These are phyloP conservation scores for Carex littledalei DNA, from an alignment of 176 grass and related monocot species.

Conservation along the genomic window DNA sequence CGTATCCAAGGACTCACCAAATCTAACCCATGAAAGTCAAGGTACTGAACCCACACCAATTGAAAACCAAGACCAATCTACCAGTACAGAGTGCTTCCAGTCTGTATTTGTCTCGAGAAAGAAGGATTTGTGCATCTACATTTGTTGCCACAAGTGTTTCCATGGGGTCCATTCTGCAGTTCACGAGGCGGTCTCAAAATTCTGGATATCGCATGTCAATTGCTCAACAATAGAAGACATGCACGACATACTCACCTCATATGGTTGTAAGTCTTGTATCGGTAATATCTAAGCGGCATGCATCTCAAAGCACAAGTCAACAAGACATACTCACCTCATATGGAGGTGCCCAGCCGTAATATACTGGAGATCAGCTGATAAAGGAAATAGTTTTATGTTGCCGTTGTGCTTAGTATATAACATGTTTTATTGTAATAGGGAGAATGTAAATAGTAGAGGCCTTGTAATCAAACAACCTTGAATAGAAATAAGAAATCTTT, in stretches of 20 bases:
- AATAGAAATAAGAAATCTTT: too few species aligned
- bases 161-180: conserved; percentile 44
- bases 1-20: neutral
- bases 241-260: conserved; percentile 68
- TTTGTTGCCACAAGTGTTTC: conserved; percentile 55
- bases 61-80: neutral
- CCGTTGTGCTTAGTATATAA: too few species aligned
- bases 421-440: too few species aligned
- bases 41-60: neutral
- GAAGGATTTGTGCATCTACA: conserved; percentile 53
- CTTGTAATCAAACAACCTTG: too few species aligned
- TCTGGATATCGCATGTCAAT: conserved; percentile 30
- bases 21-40: conserved; percentile 7
- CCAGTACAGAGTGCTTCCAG: neutral
- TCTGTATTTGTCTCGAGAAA: conserved; percentile 18
- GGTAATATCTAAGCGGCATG: too few species aligned
- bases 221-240: conserved; percentile 65
- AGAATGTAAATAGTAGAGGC: too few species aligned
- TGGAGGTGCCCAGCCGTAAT: too few species aligned
- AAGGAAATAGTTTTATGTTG: too few species aligned
- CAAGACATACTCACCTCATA: conserved; percentile 72
- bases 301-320: too few species aligned
- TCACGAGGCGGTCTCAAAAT: conserved; percentile 49
- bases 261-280: conserved; percentile 7
- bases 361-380: too few species aligned